Evolutionary conservation across 164 flowering plant genomes (phyloP), one percentile per base, ranked within the genome.

Genomic region (Vitis rupestris): DNA sequence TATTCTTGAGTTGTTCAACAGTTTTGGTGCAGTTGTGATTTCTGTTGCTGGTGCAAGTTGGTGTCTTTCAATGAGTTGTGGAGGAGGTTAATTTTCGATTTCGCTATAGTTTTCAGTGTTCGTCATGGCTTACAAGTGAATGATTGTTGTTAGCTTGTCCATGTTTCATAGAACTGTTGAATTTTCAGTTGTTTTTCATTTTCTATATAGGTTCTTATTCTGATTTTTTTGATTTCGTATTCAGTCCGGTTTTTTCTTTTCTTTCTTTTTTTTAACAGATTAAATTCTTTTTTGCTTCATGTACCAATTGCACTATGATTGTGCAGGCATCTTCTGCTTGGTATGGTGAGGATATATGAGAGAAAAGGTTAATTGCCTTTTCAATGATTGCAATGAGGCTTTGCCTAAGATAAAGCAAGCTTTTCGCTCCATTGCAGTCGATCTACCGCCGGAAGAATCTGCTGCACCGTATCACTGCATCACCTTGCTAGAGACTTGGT

Each of bases 321-420:
- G 76, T 96, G 98, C 70, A 93, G 99, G 77, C 99, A 96, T 86
- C 97, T 96, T 65, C 83, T 96, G 65, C 95, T 96, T 78, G 99
- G 99, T 15, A 98, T 96, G 77, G 99, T 93, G 87, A 88, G 98
- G 79, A 96, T 96, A 81, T 96, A 96, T 76, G 87, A 94, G 68
- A 85, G 90, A 78, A 93, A 96, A 0, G 87, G 99, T 96, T 76
- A 87, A 84, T 85, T 96, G 93, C 83, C 97, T 96, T 51, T 96
- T 93, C 68, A 97, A 96, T 82, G 99, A 96, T 78, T 96, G 98
- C 87, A 96, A 97, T 78, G 99, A 91, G 78, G 92, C 98, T 72
- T 79, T 93, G 87, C 92, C 93, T 50, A 91, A 91, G 83, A 75
- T 96, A 78, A 96, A 93, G 91, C 98, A 93, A 77, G 99, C 98